These are phyloP conservation scores for Mycena olivaceomarginata DNA, from an alignment of 768 basidiomycete species.

Conservation along the genomic window DNA sequence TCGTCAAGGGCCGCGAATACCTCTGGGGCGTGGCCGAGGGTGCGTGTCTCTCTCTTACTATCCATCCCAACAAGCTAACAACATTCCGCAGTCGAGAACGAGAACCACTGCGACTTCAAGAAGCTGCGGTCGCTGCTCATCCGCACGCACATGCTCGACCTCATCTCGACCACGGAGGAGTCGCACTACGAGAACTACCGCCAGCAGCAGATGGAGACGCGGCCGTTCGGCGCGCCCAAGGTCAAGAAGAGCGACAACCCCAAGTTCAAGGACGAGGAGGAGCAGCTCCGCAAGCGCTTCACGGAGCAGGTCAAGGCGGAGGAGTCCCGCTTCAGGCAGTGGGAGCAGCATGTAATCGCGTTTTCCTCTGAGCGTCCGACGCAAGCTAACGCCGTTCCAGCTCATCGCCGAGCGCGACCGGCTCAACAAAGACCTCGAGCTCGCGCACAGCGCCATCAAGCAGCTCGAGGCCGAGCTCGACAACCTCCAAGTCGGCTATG, in stretches of 20 bases:
- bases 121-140: conserved; percentile 96
- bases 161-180: conserved; percentile 97
- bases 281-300: conserved; percentile 96
- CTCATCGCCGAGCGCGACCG: conserved; percentile 99
- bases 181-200: conserved; percentile 98
- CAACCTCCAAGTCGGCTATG: conserved; percentile 90
- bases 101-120: conserved; percentile 99
- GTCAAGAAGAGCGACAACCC: conserved; percentile 99
- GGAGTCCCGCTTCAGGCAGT: conserved; percentile 97
- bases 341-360: conserved; percentile 95
- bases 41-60: conserved; percentile 54
- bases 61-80: background rate
- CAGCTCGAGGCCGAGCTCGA: conserved; percentile 93
- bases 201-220: conserved; percentile 99
- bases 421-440: conserved; percentile 98
- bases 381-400: conserved; percentile 62
- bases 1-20: conserved; percentile 98
- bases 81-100: conserved; percentile 89
- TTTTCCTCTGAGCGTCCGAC: conserved; percentile 21
- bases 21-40: conserved; percentile 99
- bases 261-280: conserved; percentile 99
- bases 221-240: conserved; percentile 99
- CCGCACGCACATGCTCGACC: conserved; percentile 98
- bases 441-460: conserved; percentile 95
- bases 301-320: conserved; percentile 99